Evolutionary conservation across 2,329 filamentous ascomycete genomes (phyloP), one percentile per base, ranked within the genome.

Genomic region (Cercospora sesami): DNA sequence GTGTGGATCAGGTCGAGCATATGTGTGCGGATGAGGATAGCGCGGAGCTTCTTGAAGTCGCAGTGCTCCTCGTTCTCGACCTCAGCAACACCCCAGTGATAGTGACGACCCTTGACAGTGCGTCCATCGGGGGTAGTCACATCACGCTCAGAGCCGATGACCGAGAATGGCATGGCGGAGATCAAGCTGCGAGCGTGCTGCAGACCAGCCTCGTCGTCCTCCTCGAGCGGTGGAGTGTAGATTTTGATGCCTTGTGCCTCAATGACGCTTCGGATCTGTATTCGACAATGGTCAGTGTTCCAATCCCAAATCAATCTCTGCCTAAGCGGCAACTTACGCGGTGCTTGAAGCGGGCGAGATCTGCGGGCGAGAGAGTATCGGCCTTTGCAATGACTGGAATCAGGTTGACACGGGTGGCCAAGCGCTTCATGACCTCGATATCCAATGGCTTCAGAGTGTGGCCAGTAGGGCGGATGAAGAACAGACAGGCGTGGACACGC

Each of bases 1-100:
- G 96, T 99, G 86, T 99, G 95, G 80, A 99, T 99, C 73, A 99
- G 91, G 81, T 99, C 95, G 78, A 99, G 89, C 95, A 99, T 99
- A 86, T 99, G 95, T 45, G 76, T 79, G 82, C 95, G 93, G 85
- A 99, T 98, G 74, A 99, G 87, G 78, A 99, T 98, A 60, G 94
- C 97, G 77, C 95, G 94, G 72, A 99, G 91, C 87, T 99, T 99
- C 91, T 99, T 99, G 87, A 99, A 99, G 83, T 99, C 95, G 84
- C 95, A 99, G 87, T 99, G 95, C 80, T 99, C 95, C 84, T 99
- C 95, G 80, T 99, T 99, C 87, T 99, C 95, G 63, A 99, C 95
- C 83, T 99, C 95, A 70, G 95, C 95, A 77, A 99, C 95, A 86
- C 95, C 95, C 95, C 95, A 99, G 65, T 93, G 93, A 84, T 99